Conservation (phyloP, 768 basidiomycete genomes). For the Termitomyces sp. region DNA sequence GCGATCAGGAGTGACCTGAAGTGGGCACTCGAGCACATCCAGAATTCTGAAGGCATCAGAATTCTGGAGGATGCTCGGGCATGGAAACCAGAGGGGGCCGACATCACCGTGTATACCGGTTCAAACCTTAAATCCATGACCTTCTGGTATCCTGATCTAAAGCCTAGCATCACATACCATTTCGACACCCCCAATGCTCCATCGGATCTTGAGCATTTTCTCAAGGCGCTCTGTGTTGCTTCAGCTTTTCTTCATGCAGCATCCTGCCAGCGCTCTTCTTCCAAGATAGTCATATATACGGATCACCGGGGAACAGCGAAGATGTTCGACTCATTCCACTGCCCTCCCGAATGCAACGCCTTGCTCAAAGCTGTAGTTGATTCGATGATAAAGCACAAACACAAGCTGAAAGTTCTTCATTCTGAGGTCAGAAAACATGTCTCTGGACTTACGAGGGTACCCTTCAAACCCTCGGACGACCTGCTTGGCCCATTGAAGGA, state of each 20-base stretch:
- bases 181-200: background rate
- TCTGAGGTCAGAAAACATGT: background rate
- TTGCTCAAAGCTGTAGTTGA: background rate
- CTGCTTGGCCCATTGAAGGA: background rate
- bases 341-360: background rate
- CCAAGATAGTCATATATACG: slow-evolving; percentile 3
- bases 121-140: background rate
- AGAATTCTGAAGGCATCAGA: background rate
- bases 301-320: background rate
- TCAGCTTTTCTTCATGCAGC: slow-evolving; percentile 1
- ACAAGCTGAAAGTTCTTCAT: background rate
- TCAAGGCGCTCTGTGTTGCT: background rate
- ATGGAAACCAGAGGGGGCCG: background rate
- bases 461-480: background rate
- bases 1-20: background rate
- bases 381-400: background rate
- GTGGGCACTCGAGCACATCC: background rate
- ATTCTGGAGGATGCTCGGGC: background rate
- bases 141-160: background rate
- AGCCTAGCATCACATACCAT: background rate
- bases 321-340: background rate
- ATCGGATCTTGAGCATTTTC: background rate
- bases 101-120: background rate
- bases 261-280: background rate
- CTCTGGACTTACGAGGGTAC: background rate